Conservation (phyloP, 1,284 basidiomycete genomes). For the Papiliotrema laurentii region DNA sequence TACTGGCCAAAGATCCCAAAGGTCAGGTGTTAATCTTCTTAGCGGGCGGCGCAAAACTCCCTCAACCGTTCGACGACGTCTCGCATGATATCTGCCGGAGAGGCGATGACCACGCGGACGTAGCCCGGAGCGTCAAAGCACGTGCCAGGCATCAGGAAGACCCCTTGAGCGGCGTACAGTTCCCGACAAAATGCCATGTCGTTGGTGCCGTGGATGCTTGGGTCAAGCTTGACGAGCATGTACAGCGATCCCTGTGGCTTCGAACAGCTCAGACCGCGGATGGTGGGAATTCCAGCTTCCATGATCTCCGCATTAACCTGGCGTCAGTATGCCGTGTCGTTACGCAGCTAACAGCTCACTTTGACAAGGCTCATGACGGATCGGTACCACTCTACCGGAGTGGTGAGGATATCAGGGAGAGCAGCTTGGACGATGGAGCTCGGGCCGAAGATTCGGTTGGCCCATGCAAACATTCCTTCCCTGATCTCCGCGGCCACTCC, state of each 20-base stretch:
- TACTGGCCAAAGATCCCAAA: too few species aligned
- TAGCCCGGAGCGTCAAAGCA: constrained; percentile 41
- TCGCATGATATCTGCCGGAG: constrained; percentile 34
- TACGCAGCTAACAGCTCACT: constrained; percentile 8
- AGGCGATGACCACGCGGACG: constrained; percentile 43
- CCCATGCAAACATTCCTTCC: constrained; percentile 30
- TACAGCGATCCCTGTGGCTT: constrained; percentile 43
- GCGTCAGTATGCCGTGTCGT: not conserved
- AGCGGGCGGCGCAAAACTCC: constrained; percentile 43
- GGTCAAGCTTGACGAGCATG: constrained; percentile 37
- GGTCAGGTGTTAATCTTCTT: too few species aligned
- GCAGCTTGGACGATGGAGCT: constrained; percentile 41
- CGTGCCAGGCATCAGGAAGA: constrained; percentile 42
- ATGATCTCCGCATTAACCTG: constrained; percentile 28
- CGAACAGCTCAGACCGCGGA: constrained; percentile 34
- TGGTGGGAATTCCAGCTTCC: constrained; percentile 21
- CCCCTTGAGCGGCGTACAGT: constrained; percentile 39
- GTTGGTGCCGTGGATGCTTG: constrained; percentile 19
- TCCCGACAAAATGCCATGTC: constrained; percentile 40
- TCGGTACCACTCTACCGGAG: constrained; percentile 35
- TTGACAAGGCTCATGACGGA: constrained; percentile 35
- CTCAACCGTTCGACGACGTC: constrained; percentile 38
- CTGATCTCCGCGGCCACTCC: constrained; percentile 28
- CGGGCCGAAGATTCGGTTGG: constrained; percentile 43
- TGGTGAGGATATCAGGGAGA: constrained; percentile 40